Evolutionary conservation across 2,329 filamentous ascomycete species (phyloP).

Genomic region (Phialocephala subalpina): DNA sequence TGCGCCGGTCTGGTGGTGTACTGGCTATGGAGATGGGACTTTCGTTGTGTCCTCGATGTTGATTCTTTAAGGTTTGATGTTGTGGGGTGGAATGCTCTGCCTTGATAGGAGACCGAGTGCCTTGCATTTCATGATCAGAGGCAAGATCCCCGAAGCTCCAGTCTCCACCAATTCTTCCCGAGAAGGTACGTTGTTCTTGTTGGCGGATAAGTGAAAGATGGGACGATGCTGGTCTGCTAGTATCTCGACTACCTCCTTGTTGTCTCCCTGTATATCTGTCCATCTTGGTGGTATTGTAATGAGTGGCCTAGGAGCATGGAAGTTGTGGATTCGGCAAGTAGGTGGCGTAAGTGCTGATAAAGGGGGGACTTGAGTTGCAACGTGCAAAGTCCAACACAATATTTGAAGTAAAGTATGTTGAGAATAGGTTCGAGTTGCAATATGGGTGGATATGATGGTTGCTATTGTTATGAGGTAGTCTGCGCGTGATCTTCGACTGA

Average conservation of each 20-base stretch:
- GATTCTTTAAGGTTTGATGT: background rate
- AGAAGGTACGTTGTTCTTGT: background rate
- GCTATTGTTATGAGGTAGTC: background rate
- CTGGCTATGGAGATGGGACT: conserved; percentile 2
- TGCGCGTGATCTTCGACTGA: background rate
- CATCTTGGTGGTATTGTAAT: background rate
- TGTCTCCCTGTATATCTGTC: background rate
- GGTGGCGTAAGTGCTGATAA: background rate
- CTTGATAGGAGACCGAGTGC: background rate
- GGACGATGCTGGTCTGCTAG: background rate
- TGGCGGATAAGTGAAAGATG: background rate
- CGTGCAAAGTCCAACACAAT: background rate
- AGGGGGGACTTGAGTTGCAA: background rate
- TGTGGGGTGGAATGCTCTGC: background rate
- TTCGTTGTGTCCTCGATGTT: background rate
- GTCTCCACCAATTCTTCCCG: background rate
- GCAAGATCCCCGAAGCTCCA: background rate
- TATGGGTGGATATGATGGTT: background rate
- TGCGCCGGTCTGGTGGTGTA: background rate
- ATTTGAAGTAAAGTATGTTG: background rate
- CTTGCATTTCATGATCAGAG: background rate
- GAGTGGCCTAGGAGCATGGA: too few relatives aligned
- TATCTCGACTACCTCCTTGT: background rate
- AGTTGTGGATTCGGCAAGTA: too few relatives aligned
- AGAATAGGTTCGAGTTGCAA: background rate